Evolutionary conservation across 2,329 filamentous ascomycete genomes (phyloP).

Genomic region (Graphilbum sp.): DNA sequence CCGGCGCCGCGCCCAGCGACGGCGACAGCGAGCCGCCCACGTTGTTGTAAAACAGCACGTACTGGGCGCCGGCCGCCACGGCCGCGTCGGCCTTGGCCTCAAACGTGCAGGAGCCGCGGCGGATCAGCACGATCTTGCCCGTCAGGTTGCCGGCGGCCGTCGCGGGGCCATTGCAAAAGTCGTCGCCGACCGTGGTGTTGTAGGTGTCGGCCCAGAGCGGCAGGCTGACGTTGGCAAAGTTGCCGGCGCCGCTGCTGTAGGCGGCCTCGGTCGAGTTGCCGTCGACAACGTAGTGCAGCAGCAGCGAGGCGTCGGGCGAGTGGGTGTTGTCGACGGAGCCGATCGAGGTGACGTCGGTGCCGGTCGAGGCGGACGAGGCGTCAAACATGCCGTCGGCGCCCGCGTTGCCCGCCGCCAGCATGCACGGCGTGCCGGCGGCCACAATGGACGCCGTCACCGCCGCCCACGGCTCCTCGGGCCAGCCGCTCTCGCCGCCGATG

Average conservation of each 20-base stretch:
- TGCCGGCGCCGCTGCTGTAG: conserved; percentile 22
- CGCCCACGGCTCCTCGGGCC: conserved; percentile 34
- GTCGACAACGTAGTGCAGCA: conserved; percentile 14
- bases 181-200: conserved; percentile 28
- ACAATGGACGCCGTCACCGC: conserved; percentile 37
- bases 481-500: conserved; percentile 32
- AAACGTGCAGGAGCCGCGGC: conserved; percentile 41
- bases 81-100: conserved; percentile 35
- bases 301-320: conserved; percentile 17
- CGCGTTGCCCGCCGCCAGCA: conserved; percentile 33
- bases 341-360: conserved; percentile 28
- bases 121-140: conserved; percentile 40
- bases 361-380: conserved; percentile 29
- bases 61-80: conserved; percentile 37
- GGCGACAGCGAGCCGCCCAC: conserved; percentile 19
- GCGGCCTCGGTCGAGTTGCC: conserved; percentile 1
- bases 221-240: conserved; percentile 28
- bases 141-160: conserved; percentile 41
- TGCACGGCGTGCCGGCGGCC: conserved; percentile 34
- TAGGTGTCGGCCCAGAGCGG: conserved; percentile 32
- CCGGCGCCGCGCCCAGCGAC: conserved; percentile 14
- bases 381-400: conserved; percentile 32
- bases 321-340: conserved; percentile 32
- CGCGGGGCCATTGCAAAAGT: conserved; percentile 31
- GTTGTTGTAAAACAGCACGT: conserved; percentile 47